phyloP scores from a whole-genome alignment of 495 filamentous ascomycete species.

The Aspergillus sparsus region DNA sequence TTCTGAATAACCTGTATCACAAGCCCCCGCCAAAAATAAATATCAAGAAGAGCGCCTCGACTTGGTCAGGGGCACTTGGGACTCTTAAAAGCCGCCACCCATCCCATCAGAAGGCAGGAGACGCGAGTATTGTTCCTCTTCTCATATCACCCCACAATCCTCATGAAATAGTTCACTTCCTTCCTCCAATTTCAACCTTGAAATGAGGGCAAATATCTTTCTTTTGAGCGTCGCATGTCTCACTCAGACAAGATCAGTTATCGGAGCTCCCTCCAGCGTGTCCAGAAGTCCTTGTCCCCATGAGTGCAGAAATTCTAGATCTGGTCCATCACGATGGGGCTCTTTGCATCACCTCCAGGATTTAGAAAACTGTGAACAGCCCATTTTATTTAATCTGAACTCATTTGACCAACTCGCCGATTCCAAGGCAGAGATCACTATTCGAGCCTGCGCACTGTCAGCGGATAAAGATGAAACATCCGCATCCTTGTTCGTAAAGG shows the following conservation, averaged over 20 bases:
- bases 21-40: too few relatives aligned
- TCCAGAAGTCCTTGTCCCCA: background rate
- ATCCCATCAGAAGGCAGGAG: too few relatives aligned
- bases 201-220: background rate
- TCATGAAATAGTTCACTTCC: background rate
- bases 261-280: background rate
- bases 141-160: background rate
- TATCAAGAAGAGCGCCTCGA: too few relatives aligned
- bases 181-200: background rate
- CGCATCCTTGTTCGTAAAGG: background rate
- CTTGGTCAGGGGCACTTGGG: too few relatives aligned
- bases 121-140: too few relatives aligned
- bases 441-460: background rate
- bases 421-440: background rate
- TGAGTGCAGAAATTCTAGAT: background rate
- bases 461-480: slow-evolving; percentile 1
- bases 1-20: too few relatives aligned
- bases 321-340: background rate
- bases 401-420: too few relatives aligned
- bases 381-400: background rate
- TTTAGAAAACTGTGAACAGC: background rate
- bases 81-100: too few relatives aligned
- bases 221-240: background rate
- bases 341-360: background rate
- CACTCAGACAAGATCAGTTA: background rate